These are phyloP conservation scores for Scedosporium apiospermum DNA, from an alignment of 2,329 filamentous ascomycete genomes.

Conservation along the genomic window DNA sequence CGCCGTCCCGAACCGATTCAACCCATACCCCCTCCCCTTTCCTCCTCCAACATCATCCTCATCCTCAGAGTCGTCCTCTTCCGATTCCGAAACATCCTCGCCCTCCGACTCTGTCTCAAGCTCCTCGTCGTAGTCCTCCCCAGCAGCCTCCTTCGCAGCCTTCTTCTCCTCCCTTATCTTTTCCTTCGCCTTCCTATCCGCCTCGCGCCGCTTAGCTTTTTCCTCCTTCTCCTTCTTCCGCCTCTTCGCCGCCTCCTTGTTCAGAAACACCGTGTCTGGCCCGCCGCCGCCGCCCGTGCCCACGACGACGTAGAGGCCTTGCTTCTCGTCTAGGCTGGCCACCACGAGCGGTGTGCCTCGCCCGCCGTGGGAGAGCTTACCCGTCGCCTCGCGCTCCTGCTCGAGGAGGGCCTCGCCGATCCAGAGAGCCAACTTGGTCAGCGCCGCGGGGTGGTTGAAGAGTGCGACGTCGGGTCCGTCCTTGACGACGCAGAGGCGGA, in stretches of 20 bases:
- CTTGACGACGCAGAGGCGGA: constrained; percentile 91
- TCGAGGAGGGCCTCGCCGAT: constrained; percentile 85
- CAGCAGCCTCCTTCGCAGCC: constrained; percentile 32
- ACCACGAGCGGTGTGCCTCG: constrained; percentile 80
- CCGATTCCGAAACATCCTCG: constrained; percentile 20
- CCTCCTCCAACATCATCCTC: constrained; percentile 44
- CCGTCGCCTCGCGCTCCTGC: constrained; percentile 70
- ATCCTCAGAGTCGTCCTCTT: constrained; percentile 28
- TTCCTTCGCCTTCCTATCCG: constrained; percentile 44
- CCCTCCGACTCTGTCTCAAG: constrained; percentile 38
- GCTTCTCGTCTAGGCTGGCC: constrained; percentile 76
- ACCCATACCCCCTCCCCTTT: constrained; percentile 56
- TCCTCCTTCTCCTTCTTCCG: constrained; percentile 53
- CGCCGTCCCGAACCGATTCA: constrained; percentile 87
- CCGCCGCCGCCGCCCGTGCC: constrained; percentile 83
- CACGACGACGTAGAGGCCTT: constrained; percentile 85
- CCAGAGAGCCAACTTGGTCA: constrained; percentile 92
- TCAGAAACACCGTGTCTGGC: constrained; percentile 59
- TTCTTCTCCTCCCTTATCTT: constrained; percentile 52
- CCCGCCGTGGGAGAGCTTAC: constrained; percentile 57
- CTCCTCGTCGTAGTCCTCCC: constrained; percentile 33
- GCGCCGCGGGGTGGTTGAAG: constrained; percentile 84
- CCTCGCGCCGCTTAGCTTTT: constrained; percentile 53
- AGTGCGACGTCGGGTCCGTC: constrained; percentile 86
- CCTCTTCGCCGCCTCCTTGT: constrained; percentile 56